phyloP scores from a whole-genome alignment of 345 rosid species.

The Ceriops tagal region DNA sequence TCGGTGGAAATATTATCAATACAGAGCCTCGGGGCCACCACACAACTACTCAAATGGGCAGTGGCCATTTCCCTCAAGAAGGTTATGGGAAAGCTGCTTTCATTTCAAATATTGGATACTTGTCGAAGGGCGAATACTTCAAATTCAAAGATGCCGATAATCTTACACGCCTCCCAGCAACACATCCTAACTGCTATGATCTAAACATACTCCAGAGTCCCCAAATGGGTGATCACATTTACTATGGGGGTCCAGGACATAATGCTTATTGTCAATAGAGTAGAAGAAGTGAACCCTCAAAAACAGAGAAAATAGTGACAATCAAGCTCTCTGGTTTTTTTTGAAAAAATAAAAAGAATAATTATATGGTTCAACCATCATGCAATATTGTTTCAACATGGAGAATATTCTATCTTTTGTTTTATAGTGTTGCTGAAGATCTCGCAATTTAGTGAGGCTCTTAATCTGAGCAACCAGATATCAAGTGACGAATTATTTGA shows the following conservation, averaged over 20 bases:
- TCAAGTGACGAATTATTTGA: too few species aligned
- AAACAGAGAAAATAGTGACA: too few species aligned
- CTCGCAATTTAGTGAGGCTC: too few species aligned
- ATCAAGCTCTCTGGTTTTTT: too few species aligned
- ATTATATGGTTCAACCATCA: too few species aligned
- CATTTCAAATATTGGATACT: not conserved
- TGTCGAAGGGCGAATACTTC: not conserved
- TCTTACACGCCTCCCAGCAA: not conserved
- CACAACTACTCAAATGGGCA: too few species aligned
- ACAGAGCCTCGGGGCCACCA: not conserved
- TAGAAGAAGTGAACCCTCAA: not conserved
- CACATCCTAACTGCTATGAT: not conserved
- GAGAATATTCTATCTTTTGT: too few species aligned
- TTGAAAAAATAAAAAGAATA: too few species aligned
- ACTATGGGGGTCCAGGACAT: not conserved
- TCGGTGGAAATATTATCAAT: constrained; percentile 13
- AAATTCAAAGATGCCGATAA: not conserved
- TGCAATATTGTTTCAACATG: too few species aligned
- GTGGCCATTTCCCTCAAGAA: not conserved
- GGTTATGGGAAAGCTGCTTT: constrained; percentile 9
- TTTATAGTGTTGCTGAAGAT: too few species aligned
- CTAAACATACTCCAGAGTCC: too few species aligned
- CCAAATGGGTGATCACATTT: not conserved
- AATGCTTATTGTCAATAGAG: not conserved
- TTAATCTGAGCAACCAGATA: too few species aligned